Evolutionary conservation across 2,329 filamentous ascomycete species (phyloP).

Genomic region (Xylaria sp.): DNA sequence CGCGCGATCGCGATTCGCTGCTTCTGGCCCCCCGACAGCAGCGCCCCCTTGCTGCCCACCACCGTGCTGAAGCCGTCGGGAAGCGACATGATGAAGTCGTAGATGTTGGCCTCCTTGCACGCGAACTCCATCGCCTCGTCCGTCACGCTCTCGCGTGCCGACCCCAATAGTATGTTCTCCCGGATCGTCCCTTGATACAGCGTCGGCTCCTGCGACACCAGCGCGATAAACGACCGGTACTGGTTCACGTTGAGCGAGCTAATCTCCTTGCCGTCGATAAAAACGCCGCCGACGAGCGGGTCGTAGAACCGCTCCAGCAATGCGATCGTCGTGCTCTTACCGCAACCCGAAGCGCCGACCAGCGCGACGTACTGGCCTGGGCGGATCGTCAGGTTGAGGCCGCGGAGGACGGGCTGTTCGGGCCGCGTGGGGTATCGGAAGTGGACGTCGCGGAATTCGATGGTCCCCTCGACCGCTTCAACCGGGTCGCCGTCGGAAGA

Average conservation of each 20-base stretch:
- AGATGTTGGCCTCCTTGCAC: slow-evolving; percentile 89
- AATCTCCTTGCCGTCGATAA: slow-evolving; percentile 82
- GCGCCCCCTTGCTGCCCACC: slow-evolving; percentile 82
- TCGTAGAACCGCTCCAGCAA: slow-evolving; percentile 95
- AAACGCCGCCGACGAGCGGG: slow-evolving; percentile 76
- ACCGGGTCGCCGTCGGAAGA: slow-evolving; percentile 67
- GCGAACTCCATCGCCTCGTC: slow-evolving; percentile 76
- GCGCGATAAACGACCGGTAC: slow-evolving; percentile 80
- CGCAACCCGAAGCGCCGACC: slow-evolving; percentile 92
- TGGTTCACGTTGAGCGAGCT: slow-evolving; percentile 79
- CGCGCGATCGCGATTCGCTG: slow-evolving; percentile 93
- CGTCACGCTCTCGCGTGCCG: slow-evolving; percentile 64
- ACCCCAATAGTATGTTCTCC: slow-evolving; percentile 87
- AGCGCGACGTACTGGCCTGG: slow-evolving; percentile 85
- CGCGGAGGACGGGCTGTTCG: slow-evolving; percentile 88
- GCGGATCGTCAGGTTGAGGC: slow-evolving; percentile 72
- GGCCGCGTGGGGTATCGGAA: slow-evolving; percentile 92
- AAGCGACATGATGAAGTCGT: slow-evolving; percentile 85
- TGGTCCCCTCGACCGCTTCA: slow-evolving; percentile 67
- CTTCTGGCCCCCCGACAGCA: slow-evolving; percentile 90
- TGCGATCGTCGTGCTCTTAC: slow-evolving; percentile 91
- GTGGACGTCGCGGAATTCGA: slow-evolving; percentile 91
- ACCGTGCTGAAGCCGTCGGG: slow-evolving; percentile 85
- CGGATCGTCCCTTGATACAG: slow-evolving; percentile 90
- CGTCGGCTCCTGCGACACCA: slow-evolving; percentile 93